Percentiles rank a stretch among this genome's conserved stretches.
Conservation (phyloP, 2,329 filamentous ascomycete genomes). For the Talaromyces sp. region DNA sequence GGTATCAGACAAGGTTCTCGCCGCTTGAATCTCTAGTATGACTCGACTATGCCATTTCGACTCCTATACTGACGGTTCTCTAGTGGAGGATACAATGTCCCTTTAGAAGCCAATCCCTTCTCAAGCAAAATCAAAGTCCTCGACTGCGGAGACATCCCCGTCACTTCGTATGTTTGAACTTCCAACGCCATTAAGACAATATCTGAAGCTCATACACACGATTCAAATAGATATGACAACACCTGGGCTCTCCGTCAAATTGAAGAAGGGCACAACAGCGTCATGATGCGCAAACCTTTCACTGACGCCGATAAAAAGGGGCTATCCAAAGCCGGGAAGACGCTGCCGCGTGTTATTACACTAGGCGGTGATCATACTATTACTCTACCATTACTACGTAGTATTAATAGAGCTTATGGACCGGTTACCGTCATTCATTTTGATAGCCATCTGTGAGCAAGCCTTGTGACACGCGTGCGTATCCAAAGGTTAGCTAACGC, state of each 20-base stretch:
- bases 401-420: conserved; percentile 63
- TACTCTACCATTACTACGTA: conserved; percentile 51
- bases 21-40: conserved; percentile 81
- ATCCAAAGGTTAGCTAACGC: background rate
- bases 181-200: background rate
- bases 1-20: conserved; percentile 84
- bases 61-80: background rate
- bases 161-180: conserved; percentile 65
- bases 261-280: conserved; percentile 75
- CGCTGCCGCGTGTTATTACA: conserved; percentile 76
- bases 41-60: conserved; percentile 20
- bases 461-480: background rate
- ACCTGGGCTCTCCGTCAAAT: conserved; percentile 78
- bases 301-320: conserved; percentile 67
- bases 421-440: conserved; percentile 65
- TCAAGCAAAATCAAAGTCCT: conserved; percentile 75
- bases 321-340: conserved; percentile 68
- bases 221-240: conserved; percentile 67
- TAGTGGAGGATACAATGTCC: conserved; percentile 84
- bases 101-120: conserved; percentile 75
- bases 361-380: conserved; percentile 52
- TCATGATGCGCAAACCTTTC: conserved; percentile 67
- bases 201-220: background rate
- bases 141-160: conserved; percentile 80
- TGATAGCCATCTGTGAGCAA: conserved; percentile 54